phyloP scores from a whole-genome alignment of 306 rosid species.

The Arachis stenosperma region DNA sequence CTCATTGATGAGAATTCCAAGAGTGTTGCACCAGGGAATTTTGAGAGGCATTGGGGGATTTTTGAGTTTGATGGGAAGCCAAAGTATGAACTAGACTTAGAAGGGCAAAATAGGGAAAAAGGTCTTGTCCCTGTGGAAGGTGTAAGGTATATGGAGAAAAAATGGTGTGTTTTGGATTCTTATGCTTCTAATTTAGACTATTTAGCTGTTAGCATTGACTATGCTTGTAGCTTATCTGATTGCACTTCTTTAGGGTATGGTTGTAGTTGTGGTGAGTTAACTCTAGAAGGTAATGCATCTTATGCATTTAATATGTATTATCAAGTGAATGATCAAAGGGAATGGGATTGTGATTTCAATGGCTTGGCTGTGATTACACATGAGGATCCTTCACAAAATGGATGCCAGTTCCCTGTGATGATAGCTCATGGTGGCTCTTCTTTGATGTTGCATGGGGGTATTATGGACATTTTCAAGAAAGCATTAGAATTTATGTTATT shows the following conservation, averaged over 20 bases:
- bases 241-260: constrained; percentile 91
- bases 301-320: constrained; percentile 94
- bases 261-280: constrained; percentile 70
- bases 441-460: constrained; percentile 35
- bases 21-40: constrained; percentile 74
- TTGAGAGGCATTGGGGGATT: constrained; percentile 95
- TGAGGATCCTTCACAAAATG: constrained; percentile 69
- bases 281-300: constrained; percentile 78
- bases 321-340: constrained; percentile 65
- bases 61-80: constrained; percentile 94
- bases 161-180: constrained; percentile 75
- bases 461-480: constrained; percentile 24
- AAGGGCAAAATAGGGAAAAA: constrained; percentile 44
- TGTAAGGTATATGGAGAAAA: constrained; percentile 57
- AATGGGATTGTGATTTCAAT: constrained; percentile 68
- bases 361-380: constrained; percentile 65
- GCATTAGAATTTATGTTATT: constrained; percentile 43
- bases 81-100: constrained; percentile 73
- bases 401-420: constrained; percentile 72
- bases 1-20: constrained; percentile 74
- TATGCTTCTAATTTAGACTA: constrained; percentile 36
- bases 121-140: constrained; percentile 69
- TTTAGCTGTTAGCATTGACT: constrained; percentile 59
- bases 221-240: constrained; percentile 82
- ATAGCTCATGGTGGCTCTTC: constrained; percentile 51